A percentile compares a stretch with the other conserved stretches of the same genome.
phyloP scores from a whole-genome alignment of 2,329 filamentous ascomycete genomes.

The Alternaria triticina region DNA sequence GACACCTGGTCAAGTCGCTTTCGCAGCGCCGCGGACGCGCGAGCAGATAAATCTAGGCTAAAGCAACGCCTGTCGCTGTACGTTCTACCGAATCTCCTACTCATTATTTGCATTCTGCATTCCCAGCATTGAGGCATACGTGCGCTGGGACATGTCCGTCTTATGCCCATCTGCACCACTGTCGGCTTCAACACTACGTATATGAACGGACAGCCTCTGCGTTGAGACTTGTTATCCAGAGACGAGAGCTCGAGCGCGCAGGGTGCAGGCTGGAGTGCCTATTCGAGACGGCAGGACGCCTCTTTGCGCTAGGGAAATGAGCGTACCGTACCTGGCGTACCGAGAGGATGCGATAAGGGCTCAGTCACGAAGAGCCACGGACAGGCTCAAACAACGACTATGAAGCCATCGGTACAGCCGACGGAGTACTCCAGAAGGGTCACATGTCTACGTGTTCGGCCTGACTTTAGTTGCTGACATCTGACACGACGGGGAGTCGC shows the following conservation, averaged over 20 bases:
- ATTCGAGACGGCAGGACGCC: slow-evolving; percentile 7
- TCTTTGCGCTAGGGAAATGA: slow-evolving; percentile 5
- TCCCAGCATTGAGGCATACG: background rate
- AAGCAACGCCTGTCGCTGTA: background rate
- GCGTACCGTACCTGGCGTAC: background rate
- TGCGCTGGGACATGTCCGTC: background rate
- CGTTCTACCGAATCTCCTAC: background rate
- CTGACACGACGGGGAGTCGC: background rate
- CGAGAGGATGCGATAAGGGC: background rate
- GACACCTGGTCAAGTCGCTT: background rate
- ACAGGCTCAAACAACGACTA: background rate
- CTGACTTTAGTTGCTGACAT: background rate
- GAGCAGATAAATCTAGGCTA: background rate
- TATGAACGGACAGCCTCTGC: background rate
- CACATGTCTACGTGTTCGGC: slow-evolving; percentile 16
- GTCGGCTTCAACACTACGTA: background rate
- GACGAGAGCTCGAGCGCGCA: background rate
- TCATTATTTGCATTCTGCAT: too few species aligned
- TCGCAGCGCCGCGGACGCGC: background rate
- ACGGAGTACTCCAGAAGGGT: background rate
- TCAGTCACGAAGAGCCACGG: background rate
- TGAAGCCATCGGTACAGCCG: background rate
- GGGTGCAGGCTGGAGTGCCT: background rate
- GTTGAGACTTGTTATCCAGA: background rate
- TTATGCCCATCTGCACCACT: background rate